phyloP scores from a whole-genome alignment of 805 yeast genomes.

The Cyberlindnera bimundalis region DNA sequence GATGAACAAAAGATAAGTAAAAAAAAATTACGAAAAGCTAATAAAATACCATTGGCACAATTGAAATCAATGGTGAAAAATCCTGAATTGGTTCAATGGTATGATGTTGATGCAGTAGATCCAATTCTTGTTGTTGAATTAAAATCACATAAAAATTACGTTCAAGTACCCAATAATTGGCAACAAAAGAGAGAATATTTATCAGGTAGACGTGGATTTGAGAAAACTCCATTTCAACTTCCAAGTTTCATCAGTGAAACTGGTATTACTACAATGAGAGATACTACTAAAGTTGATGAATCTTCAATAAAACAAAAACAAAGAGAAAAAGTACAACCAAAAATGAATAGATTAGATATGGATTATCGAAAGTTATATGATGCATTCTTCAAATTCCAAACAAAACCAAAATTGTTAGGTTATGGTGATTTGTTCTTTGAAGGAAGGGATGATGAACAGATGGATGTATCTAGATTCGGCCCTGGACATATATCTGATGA shows the following conservation, averaged over 20 bases:
- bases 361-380: conserved; percentile 80
- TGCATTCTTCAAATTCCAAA: conserved; percentile 82
- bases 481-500: conserved; percentile 71
- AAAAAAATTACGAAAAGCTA: conserved; percentile 47
- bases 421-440: conserved; percentile 82
- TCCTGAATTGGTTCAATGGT: conserved; percentile 85
- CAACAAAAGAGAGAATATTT: conserved; percentile 70
- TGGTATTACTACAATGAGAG: conserved; percentile 85
- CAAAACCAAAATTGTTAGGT: conserved; percentile 61
- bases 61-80: conserved; percentile 55
- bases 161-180: conserved; percentile 88
- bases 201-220: conserved; percentile 60
- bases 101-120: conserved; percentile 79
- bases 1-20: conserved; percentile 36
- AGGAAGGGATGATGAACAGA: conserved; percentile 58
- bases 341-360: conserved; percentile 78
- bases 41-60: conserved; percentile 61
- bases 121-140: conserved; percentile 64
- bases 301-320: conserved; percentile 61
- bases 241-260: conserved; percentile 79
- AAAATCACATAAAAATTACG: conserved; percentile 60
- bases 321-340: conserved; percentile 85
- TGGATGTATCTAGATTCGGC: conserved; percentile 37
- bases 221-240: conserved; percentile 66
- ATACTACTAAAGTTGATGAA: conserved; percentile 49